Evolutionary conservation across 2,329 filamentous ascomycete species (phyloP), one percentile per base, ranked within the genome.

Genomic region (Xylariaceae sp.): DNA sequence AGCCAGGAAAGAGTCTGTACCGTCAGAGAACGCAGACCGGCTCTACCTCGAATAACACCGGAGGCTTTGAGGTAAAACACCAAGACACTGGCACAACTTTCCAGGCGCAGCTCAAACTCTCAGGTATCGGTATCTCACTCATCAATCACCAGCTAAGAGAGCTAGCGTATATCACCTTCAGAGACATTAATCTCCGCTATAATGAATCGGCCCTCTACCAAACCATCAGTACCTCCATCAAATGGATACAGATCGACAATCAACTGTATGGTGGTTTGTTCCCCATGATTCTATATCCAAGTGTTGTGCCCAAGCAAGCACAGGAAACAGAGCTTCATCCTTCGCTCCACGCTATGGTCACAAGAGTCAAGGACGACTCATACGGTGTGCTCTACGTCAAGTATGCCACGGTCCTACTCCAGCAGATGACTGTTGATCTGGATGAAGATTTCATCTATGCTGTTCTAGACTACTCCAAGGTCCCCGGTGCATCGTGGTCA

Each of bases 211-310:
- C 83, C 15, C 72, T 96, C 13, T 95, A 95, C 59, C 93, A 98
- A 65, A 97, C 89, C 1, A 67, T 96, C 47, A 91, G 88, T 36
- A 73, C 93, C 38, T 87, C 89, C 0, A 85, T 97, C 61, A 97
- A 98, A 64, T 98, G 94, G 94, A 93, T 98, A 19, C 93, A 98
- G 65, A 87, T 98, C 54, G 93, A 98, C 66, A 98, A 98, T 55
- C 93, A 98, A 64, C 79, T 98, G 12, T 98, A 98, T 57, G 94
- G 94, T 19, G 93, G 94, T 19, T 90, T 98, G 53, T 98, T 98
- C 74, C 93, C 93, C 0, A 95, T 98, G 68, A 81, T 98, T 22
- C 74, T 98, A 43, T 98, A 98, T 62, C 93, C 93, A 4, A 96
- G 90, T 65, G 93, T 98, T 9, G 93, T 98, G 13, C 91, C 93